phyloP scores from a whole-genome alignment of 257 asterid genomes.

The Rubia yunnanensis region DNA sequence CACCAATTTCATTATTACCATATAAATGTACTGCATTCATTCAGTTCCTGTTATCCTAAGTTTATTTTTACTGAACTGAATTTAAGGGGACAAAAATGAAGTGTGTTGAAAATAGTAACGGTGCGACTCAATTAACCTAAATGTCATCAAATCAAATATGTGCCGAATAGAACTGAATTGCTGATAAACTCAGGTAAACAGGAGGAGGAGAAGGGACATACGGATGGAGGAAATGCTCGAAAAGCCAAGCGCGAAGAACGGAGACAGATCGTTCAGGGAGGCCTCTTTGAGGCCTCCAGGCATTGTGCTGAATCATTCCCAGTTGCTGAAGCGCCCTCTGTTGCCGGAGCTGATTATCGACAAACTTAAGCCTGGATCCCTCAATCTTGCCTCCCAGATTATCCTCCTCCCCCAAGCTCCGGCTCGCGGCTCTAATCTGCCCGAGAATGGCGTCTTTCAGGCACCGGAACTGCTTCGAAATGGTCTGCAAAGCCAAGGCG shows the following conservation, averaged over 20 bases:
- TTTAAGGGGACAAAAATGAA: too few relatives aligned
- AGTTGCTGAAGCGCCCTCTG: constrained; percentile 90
- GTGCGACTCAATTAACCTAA: too few relatives aligned
- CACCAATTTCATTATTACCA: neutral
- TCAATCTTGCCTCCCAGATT: constrained; percentile 43
- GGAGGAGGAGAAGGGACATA: constrained; percentile 18
- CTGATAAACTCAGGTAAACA: too few relatives aligned
- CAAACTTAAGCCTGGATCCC: constrained; percentile 81
- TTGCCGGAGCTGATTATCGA: constrained; percentile 80
- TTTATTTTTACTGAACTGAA: too few relatives aligned
- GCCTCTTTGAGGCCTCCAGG: constrained; percentile 99
- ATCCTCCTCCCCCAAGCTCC: constrained; percentile 79
- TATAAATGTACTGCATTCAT: too few relatives aligned
- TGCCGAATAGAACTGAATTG: too few relatives aligned
- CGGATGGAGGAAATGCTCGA: constrained; percentile 99
- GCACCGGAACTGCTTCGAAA: constrained; percentile 92
- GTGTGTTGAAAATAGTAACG: too few relatives aligned
- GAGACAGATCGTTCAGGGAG: constrained; percentile 93
- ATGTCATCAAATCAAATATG: too few relatives aligned
- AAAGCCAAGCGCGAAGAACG: constrained; percentile 96
- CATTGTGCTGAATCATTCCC: constrained; percentile 98
- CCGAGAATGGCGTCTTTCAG: constrained; percentile 79
- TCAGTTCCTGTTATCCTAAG: too few relatives aligned
- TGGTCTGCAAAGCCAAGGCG: constrained; percentile 77
- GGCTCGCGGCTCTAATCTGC: constrained; percentile 62